Evolutionary conservation across 2,329 filamentous ascomycete genomes (phyloP), one percentile per base, ranked within the genome.

Genomic region (Arthrobotrys entomopaga): DNA sequence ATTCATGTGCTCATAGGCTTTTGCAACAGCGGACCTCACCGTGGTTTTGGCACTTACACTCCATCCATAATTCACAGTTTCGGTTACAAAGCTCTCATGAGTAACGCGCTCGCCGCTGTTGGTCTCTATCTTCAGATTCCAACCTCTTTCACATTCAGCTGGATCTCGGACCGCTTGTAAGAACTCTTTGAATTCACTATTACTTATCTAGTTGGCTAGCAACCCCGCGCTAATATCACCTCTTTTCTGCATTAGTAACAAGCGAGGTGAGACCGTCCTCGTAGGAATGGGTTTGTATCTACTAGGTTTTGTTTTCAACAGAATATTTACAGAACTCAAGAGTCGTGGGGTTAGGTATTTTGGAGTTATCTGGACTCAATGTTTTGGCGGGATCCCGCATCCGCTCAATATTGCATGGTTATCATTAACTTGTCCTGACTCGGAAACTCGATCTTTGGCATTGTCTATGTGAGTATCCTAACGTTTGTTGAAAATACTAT

Each of bases 361-460:
- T 74, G 85, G 85, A 29, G 85, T 87, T 1, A 83, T 87, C 20
- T 86, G 84, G 84, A 87, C 85, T 0, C 85, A 87, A 77, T 83
- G 81, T 0, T 86, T 87, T 67, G 85, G 84, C 19, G 86, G 84
- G 2, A 86, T 86, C 67, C 83, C 84, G 0, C 85, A 87, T 64
- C 85, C 85, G 0, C 82, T 88, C 20, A 88, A 88, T 77, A 86
- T 88, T 57, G 84, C 86, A 0, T 88, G 86, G 86, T 82, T 88
- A 78, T 87, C 86, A 0, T 80, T 88, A 0, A 83, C 84, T 1
- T 87, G 86, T 78, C 82, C 82, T 0, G 85, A 87, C 59, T 87
- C 86, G 0, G 86, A 88, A 74, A 84, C 87, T 76, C 81, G 86
- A 56, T 86, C 86, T 0, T 81, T 88, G 0, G 85, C 86, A 10